Percentiles rank a stretch among this genome's conserved stretches.
phyloP scores from a whole-genome alignment of 1,284 basidiomycete species.

The Melanopsichium pennsylvanicum region DNA sequence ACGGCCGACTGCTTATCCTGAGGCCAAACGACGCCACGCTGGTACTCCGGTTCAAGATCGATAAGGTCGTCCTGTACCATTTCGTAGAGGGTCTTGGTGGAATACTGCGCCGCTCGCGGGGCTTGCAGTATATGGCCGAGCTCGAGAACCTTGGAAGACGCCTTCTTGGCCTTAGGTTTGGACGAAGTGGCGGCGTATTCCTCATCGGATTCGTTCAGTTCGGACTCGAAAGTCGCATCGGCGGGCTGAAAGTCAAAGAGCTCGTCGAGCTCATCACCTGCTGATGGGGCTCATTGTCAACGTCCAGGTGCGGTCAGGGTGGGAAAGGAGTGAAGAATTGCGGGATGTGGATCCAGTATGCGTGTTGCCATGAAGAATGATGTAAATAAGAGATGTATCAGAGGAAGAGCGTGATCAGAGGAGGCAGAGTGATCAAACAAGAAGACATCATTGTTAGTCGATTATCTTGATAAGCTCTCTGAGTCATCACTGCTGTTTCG shows the following conservation, averaged over 20 bases:
- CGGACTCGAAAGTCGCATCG: too few species aligned
- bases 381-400: too few species aligned
- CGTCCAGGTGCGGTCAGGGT: too few species aligned
- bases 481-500: too few species aligned
- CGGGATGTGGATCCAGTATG: too few species aligned
- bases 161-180: slow-evolving; percentile 1
- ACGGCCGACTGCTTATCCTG: slow-evolving; percentile 46
- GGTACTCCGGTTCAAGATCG: slow-evolving; percentile 55
- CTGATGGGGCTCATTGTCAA: too few species aligned
- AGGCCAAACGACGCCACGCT: slow-evolving; percentile 52
- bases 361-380: too few species aligned
- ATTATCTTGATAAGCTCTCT: too few species aligned
- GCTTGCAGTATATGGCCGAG: slow-evolving; percentile 33
- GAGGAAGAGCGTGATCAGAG: too few species aligned
- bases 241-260: slow-evolving; percentile 29
- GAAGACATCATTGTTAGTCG: too few species aligned
- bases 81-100: slow-evolving; percentile 22
- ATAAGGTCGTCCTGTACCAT: slow-evolving; percentile 38
- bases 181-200: slow-evolving; percentile 9
- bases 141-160: slow-evolving; percentile 49
- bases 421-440: too few species aligned
- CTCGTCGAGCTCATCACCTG: slow-evolving; percentile 40
- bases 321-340: too few species aligned
- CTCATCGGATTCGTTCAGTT: slow-evolving; percentile 11
- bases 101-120: slow-evolving; percentile 27